Percentiles rank a stretch among this genome's conserved stretches.
Conservation (phyloP, 1,139 yeast genomes). For the Kluyveromyces sp. region DNA sequence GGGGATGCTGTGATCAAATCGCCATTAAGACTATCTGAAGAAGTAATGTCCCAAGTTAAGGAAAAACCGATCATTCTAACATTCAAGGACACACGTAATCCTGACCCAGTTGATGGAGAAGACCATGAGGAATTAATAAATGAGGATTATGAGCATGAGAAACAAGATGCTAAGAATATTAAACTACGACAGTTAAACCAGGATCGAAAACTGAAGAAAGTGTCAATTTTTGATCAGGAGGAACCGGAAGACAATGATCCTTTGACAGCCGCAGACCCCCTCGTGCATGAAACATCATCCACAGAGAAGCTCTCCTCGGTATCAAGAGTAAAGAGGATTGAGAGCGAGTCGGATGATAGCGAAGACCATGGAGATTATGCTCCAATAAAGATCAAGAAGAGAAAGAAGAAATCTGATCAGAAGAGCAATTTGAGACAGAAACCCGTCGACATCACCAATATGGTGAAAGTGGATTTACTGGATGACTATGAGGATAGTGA, state of each 20-base stretch:
- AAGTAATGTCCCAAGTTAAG: slow-evolving; percentile 12
- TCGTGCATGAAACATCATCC: slow-evolving; percentile 15
- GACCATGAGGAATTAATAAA: slow-evolving; percentile 19
- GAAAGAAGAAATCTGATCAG: slow-evolving; percentile 17
- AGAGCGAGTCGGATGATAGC: slow-evolving; percentile 16
- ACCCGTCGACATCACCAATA: slow-evolving; percentile 17
- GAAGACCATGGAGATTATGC: slow-evolving; percentile 26
- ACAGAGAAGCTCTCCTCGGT: background rate
- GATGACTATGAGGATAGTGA: slow-evolving; percentile 37
- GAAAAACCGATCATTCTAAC: slow-evolving; percentile 50
- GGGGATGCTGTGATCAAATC: background rate
- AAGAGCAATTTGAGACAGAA: slow-evolving; percentile 14
- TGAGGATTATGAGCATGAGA: slow-evolving; percentile 14
- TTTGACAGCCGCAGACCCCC: slow-evolving; percentile 9
- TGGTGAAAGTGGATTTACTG: slow-evolving; percentile 29
- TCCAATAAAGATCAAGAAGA: slow-evolving; percentile 27
- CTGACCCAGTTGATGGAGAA: slow-evolving; percentile 34
- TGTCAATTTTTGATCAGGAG: slow-evolving; percentile 31
- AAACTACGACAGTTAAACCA: slow-evolving; percentile 21
- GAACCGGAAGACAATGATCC: slow-evolving; percentile 26
- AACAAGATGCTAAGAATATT: slow-evolving; percentile 18
- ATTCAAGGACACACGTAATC: slow-evolving; percentile 51
- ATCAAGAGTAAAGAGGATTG: background rate
- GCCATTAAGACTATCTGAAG: slow-evolving; percentile 14
- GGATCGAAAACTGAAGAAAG: slow-evolving; percentile 28